Conservation (phyloP, 371 early-diverging fungal species). For the Zancudomyces culisetae region DNA sequence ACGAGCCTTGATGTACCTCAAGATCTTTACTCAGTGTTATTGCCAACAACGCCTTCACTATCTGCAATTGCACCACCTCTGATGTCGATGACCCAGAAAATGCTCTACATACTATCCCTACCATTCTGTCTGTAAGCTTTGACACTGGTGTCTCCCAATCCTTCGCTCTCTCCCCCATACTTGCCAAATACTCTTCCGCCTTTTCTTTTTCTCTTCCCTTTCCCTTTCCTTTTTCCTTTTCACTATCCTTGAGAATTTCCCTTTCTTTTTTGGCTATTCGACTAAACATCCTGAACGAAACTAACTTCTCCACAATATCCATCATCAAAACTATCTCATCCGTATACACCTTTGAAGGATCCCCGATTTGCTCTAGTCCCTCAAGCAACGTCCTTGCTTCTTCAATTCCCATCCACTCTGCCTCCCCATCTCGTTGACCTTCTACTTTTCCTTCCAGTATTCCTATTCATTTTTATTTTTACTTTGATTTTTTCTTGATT, state of each 20-base stretch:
- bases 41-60: constrained; percentile 52
- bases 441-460: constrained; percentile 26
- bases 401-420: constrained; percentile 5
- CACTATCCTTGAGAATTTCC: constrained; percentile 52
- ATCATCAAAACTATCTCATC: constrained; percentile 33
- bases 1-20: constrained; percentile 49
- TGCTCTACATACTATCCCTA: constrained; percentile 10
- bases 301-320: constrained; percentile 54
- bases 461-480: constrained; percentile 4
- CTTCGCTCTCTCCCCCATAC: background rate
- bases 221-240: constrained; percentile 52
- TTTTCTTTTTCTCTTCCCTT: constrained; percentile 50
- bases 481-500: background rate
- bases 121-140: constrained; percentile 10
- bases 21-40: constrained; percentile 50
- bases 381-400: constrained; percentile 33
- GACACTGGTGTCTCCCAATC: background rate
- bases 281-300: constrained; percentile 46
- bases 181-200: background rate
- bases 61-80: constrained; percentile 18
- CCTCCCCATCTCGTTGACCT: constrained; percentile 1
- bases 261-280: constrained; percentile 36
- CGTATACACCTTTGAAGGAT: constrained; percentile 26
- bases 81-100: constrained; percentile 13
- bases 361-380: constrained; percentile 37